Percentiles rank a stretch among this genome's conserved stretches.
Evolutionary conservation across 1,284 basidiomycete genomes (phyloP).

Genomic region (Ganoderma meredithae): DNA sequence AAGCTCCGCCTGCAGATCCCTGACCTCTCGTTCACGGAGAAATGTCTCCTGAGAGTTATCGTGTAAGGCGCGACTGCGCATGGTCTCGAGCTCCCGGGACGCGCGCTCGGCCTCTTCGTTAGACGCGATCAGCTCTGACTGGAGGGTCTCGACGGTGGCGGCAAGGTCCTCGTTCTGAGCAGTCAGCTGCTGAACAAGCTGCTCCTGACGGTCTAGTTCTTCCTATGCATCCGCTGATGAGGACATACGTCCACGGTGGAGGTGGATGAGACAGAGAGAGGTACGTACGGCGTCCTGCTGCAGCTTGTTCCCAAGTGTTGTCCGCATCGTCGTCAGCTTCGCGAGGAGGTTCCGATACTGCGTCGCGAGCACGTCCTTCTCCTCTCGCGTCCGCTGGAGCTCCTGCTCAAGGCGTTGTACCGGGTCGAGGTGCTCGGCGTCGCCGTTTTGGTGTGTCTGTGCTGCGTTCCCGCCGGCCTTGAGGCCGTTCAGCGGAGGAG

Average conservation of each 20-base stretch:
- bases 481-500: conserved; percentile 39
- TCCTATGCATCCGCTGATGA: conserved; percentile 65
- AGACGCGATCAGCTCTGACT: conserved; percentile 77
- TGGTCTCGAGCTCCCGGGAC: conserved; percentile 70
- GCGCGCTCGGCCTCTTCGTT: conserved; percentile 78
- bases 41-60: conserved; percentile 76
- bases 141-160: conserved; percentile 76
- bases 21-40: conserved; percentile 80
- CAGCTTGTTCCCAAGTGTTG: conserved; percentile 92
- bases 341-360: conserved; percentile 90
- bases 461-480: conserved; percentile 37
- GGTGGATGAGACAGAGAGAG: conserved; percentile 19
- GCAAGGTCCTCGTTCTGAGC: conserved; percentile 80
- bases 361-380: conserved; percentile 85
- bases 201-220: conserved; percentile 92
- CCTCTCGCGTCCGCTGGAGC: conserved; percentile 69
- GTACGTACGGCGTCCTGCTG: conserved; percentile 93
- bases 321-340: conserved; percentile 93
- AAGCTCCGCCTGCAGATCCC: conserved; percentile 82
- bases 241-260: conserved; percentile 28
- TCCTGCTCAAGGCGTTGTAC: conserved; percentile 63
- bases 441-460: conserved; percentile 21
- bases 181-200: conserved; percentile 78
- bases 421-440: conserved; percentile 49
- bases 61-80: conserved; percentile 67